Percentiles rank a stretch among this genome's conserved stretches.
Conservation (phyloP, 257 asterid species). For the Solanum pennellii region DNA sequence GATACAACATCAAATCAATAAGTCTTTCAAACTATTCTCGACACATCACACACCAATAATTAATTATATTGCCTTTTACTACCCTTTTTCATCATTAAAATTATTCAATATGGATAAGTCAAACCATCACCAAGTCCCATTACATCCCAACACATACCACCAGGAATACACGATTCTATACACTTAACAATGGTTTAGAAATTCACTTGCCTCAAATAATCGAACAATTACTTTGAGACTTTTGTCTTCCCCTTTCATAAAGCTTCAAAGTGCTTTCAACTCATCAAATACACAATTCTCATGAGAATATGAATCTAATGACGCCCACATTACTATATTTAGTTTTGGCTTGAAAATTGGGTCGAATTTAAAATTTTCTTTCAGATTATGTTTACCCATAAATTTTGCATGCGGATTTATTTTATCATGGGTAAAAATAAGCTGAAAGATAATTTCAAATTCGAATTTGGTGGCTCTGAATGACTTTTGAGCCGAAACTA, state of each 20-base stretch:
- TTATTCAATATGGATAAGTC: background rate
- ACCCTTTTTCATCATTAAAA: no score
- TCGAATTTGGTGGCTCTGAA: background rate
- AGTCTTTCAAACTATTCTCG: background rate
- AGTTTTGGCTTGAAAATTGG: background rate
- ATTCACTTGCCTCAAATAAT: background rate
- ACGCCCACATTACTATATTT: background rate
- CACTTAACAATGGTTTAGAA: background rate
- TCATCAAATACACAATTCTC: background rate
- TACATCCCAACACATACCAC: background rate
- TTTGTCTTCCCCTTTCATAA: background rate
- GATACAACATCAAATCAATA: background rate
- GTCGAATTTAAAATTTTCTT: no score
- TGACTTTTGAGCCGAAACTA: background rate
- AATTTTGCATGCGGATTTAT: background rate
- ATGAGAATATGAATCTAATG: background rate
- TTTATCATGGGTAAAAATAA: background rate
- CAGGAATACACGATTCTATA: background rate
- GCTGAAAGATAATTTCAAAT: background rate
- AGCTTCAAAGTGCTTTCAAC: background rate
- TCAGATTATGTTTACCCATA: background rate
- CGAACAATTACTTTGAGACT: background rate
- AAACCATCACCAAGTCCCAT: background rate
- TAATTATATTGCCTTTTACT: background rate
- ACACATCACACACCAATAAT: background rate